Percentiles rank a stretch among this genome's conserved stretches.
phyloP scores from a whole-genome alignment of 805 yeast genomes.

The Starmerella apis region DNA sequence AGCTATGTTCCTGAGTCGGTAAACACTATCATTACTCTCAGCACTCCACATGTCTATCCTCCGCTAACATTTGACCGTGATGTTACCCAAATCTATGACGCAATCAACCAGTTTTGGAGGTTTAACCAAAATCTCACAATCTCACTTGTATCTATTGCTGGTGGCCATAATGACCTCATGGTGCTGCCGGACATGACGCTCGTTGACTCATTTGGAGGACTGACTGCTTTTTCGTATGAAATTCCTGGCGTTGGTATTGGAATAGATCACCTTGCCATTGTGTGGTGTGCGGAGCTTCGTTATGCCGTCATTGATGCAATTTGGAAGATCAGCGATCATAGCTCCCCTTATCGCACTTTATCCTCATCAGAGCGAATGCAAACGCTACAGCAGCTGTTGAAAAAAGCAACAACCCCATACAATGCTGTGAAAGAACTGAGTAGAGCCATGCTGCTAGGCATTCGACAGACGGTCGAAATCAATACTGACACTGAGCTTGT shows the following conservation, averaged over 20 bases:
- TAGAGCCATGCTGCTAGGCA: conserved; percentile 7
- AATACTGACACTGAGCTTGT: conserved; percentile 10
- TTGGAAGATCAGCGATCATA: conserved; percentile 47
- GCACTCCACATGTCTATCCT: conserved; percentile 86
- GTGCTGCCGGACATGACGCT: conserved; percentile 87
- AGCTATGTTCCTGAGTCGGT: conserved; percentile 64
- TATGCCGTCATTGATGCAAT: conserved; percentile 49
- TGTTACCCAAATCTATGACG: conserved; percentile 58
- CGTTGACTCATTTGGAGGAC: conserved; percentile 64
- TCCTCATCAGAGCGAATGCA: conserved; percentile 48
- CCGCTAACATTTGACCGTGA: conserved; percentile 93
- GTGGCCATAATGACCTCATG: conserved; percentile 68
- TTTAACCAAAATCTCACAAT: conserved; percentile 38
- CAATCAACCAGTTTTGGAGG: conserved; percentile 73
- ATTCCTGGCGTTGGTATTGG: conserved; percentile 90
- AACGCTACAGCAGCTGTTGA: conserved; percentile 9
- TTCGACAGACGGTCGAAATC: background rate
- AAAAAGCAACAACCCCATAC: background rate
- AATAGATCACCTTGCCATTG: conserved; percentile 86
- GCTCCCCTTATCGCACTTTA: conserved; percentile 38
- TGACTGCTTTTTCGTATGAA: conserved; percentile 73
- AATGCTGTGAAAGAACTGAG: background rate
- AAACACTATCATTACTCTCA: conserved; percentile 71
- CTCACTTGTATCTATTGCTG: conserved; percentile 74
- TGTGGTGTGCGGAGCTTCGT: conserved; percentile 90